A percentile compares a stretch with the other conserved stretches of the same genome.
Conservation (phyloP, 495 filamentous ascomycete species). For the Aspergillus sparsus region DNA sequence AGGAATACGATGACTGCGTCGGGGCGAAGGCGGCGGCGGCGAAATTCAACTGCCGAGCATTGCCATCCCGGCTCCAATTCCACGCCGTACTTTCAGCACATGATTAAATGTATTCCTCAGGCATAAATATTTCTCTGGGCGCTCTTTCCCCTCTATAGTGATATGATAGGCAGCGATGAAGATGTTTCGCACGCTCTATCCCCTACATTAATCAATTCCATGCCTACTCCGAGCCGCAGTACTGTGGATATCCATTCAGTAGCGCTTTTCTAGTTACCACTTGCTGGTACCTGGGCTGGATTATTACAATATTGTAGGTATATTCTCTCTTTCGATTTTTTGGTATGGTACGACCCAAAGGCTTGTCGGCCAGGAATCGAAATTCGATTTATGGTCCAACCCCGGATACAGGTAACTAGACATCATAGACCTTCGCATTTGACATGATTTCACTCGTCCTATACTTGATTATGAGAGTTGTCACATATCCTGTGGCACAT, state of each 20-base stretch:
- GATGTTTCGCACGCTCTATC: too few species aligned
- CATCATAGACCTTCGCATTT: neutral
- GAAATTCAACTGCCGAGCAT: conserved; percentile 31
- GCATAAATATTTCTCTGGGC: neutral
- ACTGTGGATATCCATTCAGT: too few species aligned
- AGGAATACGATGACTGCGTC: conserved; percentile 25
- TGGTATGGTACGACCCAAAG: conserved; percentile 2
- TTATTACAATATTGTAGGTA: too few species aligned
- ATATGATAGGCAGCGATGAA: neutral
- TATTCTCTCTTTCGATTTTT: too few species aligned
- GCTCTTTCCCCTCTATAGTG: neutral
- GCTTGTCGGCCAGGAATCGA: neutral
- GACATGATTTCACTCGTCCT: neutral
- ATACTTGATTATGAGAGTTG: neutral
- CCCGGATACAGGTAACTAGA: conserved; percentile 3
- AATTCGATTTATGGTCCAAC: conserved; percentile 20
- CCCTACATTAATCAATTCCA: too few species aligned
- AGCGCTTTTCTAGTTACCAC: too few species aligned
- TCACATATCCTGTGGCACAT: neutral
- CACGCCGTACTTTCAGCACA: conserved; percentile 24
- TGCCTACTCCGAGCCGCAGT: too few species aligned
- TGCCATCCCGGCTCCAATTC: conserved; percentile 31
- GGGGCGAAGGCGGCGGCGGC: conserved; percentile 35
- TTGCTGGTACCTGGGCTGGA: too few species aligned
- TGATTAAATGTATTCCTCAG: neutral